These are phyloP conservation scores for Yamadazyma taylorii DNA, from an alignment of 1,139 yeast genomes.

Conservation along the genomic window DNA sequence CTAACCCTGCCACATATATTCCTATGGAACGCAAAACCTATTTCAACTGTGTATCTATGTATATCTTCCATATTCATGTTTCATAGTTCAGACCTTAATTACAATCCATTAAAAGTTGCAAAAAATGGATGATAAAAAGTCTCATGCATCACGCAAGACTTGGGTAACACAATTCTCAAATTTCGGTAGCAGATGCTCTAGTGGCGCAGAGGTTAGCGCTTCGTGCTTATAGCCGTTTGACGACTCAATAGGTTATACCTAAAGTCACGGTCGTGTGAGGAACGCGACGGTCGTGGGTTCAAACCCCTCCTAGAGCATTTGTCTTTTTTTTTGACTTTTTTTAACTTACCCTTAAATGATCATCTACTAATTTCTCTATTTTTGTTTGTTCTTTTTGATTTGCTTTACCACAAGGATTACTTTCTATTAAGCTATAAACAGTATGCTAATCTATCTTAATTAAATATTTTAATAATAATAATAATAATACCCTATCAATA, in stretches of 20 bases:
- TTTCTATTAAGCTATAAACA: neutral
- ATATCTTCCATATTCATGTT: too few species aligned
- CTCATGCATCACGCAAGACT: too few species aligned
- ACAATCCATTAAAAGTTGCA: too few species aligned
- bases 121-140: too few species aligned
- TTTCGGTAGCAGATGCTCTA: constrained; percentile 33
- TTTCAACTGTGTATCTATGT: too few species aligned
- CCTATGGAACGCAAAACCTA: too few species aligned
- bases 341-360: too few species aligned
- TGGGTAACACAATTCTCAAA: neutral
- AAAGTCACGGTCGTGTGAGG: constrained; percentile 58
- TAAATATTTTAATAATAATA: neutral
- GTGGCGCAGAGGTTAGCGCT: constrained; percentile 60
- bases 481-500: neutral
- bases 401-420: neutral
- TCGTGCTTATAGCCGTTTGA: constrained; percentile 54
- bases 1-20: too few species aligned
- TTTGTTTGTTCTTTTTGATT: constrained; percentile 2
- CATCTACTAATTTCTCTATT: too few species aligned
- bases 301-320: constrained; percentile 57
- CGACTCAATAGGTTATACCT: constrained; percentile 50
- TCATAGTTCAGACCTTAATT: too few species aligned
- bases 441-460: neutral
- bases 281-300: constrained; percentile 62
- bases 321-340: constrained; percentile 40